Conservation (phyloP, 805 yeast species). For the Scheffersomyces stipitis region DNA sequence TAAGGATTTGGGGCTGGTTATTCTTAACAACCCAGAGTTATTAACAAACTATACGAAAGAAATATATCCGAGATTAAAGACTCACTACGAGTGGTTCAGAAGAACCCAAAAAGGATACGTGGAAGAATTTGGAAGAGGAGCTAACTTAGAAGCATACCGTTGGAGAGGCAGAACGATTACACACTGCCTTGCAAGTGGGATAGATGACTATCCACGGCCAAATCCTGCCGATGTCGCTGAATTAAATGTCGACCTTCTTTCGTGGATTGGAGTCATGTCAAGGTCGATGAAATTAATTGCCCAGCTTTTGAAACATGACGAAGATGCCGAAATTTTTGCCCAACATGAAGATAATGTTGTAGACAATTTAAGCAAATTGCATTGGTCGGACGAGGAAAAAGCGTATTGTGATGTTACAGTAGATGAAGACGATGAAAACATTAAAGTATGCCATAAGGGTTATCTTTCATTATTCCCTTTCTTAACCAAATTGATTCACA, state of each 20-base stretch:
- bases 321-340: conserved; percentile 57
- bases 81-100: conserved; percentile 85
- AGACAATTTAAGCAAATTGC: conserved; percentile 66
- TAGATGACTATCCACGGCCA: conserved; percentile 94
- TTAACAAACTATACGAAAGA: conserved; percentile 55
- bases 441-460: conserved; percentile 82
- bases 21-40: conserved; percentile 59
- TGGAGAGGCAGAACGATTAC: conserved; percentile 91
- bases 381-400: conserved; percentile 70
- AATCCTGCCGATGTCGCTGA: conserved; percentile 82
- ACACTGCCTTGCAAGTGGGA: conserved; percentile 88
- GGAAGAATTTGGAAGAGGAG: conserved; percentile 64
- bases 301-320: conserved; percentile 51
- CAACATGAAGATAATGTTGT: conserved; percentile 56
- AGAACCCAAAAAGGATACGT: conserved; percentile 74
- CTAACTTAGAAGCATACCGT: conserved; percentile 64
- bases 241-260: conserved; percentile 80
- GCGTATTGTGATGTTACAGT: conserved; percentile 84
- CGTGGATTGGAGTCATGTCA: conserved; percentile 95
- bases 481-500: conserved; percentile 60
- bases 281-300: conserved; percentile 78
- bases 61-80: conserved; percentile 73
- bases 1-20: conserved; percentile 47
- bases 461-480: conserved; percentile 88
- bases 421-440: conserved; percentile 65